Evolutionary conservation across 257 asterid genomes (phyloP), one percentile per base, ranked within the genome.

Genomic region (Leptodermis oblonga): DNA sequence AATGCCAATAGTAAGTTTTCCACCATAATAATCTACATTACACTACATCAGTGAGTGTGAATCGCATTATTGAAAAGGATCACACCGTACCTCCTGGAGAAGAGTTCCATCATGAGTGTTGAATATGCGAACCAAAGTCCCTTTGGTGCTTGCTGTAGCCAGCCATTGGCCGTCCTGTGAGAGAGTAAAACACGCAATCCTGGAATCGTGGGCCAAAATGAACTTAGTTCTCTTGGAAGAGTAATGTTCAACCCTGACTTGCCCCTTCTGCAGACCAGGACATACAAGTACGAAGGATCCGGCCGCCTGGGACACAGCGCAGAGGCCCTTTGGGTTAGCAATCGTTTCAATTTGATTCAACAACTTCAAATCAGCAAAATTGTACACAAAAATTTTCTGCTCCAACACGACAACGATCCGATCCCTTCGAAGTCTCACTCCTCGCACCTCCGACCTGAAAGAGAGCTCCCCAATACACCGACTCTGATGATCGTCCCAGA

Each of bases 271-370:
- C 77, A 88, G 69, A 51, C 96, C 98, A 0, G 92, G 97, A 65
- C 94, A 90, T 26, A 92, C 95, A 79, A 92, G 79, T 4, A 90
- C 96, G 60, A 88, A 85, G 10, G 88, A 74, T 36, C 95, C 95
- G 0, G 90, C 78, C 13, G 74, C 83, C 77, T 92, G 97, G 0
- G 98, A 88, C 70, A 92, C 92, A 10, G 78, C 92, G 33, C 98
- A 92, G 43, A 92, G 83, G n/a, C 98, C 98, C 82, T 92, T 92
- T 0, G 95, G 97, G 58, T 92, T 92, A n/a, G 87, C 80, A 49
- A 84, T 83, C n/a, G 98, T 92, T 82, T 92, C 98, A 78, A 92
- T 90, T 78, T 92, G 98, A 71, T 86, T 88, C 84, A 90, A 45
- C 70, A 90, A 81, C 82, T 90, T 92, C 88, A 92, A 88, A 84